Evolutionary conservation across 106 monocot genomes (phyloP), one percentile per base, ranked within the genome.

Genomic region (Platanthera zijinensis): DNA sequence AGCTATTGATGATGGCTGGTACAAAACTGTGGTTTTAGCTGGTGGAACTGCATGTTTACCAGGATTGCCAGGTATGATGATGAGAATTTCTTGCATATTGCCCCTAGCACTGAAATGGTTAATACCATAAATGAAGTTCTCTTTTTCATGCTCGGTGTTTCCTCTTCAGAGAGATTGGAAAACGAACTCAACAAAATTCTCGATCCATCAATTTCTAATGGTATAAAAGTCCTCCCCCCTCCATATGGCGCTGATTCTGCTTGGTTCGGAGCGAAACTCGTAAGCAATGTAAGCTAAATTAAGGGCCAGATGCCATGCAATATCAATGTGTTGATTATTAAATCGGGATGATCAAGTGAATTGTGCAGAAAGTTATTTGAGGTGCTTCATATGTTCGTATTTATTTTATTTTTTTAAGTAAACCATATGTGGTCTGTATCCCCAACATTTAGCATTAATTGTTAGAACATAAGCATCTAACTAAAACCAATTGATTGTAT

Each of bases 21-120:
- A 79, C 69, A 97, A 97, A 81, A 97, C 91, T 69, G 74, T 97
- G 17, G 85, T 97, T 63, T 82, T 97, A 75, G 85, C 89, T 7
- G 96, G 96, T 86, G 96, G 96, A 78, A 91, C 89, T 52, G 80
- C 93, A 61, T 93, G 90, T 72, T 89, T 97, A 78, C 91, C 91
- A 74, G 93, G 96, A 80, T 72, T 97, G 8, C 75, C 96, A 76
- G 96, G 96, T 93, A 87, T 53, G 54, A 61, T 25, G 48, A 18
- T 68, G 5, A 46, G 28, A 66, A 50, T 70, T 48, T 11, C 70
- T 12, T 67, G 70, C 46, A 46, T 48, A 47, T 48, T 7, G 1
- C n/a, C 70, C 6, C 14, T 4, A 32, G 9, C 32, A 66, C 4
- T 61, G 59, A 12, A 66, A 32, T 66, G 66, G 32, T 1, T 66